Evolutionary conservation across 768 basidiomycete species (phyloP).

Genomic region (Daedaleopsis nitida): DNA sequence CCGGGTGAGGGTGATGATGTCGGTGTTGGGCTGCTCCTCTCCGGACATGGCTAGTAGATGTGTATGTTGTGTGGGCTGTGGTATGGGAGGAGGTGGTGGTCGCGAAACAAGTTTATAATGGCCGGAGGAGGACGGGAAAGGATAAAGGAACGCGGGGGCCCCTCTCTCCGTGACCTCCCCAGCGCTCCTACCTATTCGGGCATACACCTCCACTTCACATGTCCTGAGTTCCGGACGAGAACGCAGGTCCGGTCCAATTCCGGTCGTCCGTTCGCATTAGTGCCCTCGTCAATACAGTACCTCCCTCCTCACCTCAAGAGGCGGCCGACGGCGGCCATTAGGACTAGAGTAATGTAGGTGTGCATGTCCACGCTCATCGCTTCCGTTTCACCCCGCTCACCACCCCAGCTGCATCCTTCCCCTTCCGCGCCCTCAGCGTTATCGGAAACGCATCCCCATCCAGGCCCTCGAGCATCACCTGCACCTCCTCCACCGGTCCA

Average conservation of each 20-base stretch:
- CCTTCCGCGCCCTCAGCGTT: conserved; percentile 67
- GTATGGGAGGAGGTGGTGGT: conserved; percentile 5
- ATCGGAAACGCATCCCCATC: conserved; percentile 71
- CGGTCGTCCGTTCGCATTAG: background rate
- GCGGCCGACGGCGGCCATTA: background rate
- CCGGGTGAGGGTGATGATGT: conserved; percentile 93
- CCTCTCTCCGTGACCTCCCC: conserved; percentile 16
- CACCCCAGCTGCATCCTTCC: conserved; percentile 32
- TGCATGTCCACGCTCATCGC: conserved; percentile 41
- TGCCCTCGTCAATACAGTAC: background rate
- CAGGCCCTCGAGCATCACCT: conserved; percentile 27
- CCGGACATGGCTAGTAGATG: conserved; percentile 24
- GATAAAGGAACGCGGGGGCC: conserved; percentile 9
- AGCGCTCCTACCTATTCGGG: conserved; percentile 16
- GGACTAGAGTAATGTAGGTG: conserved; percentile 14
- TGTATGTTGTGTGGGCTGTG: background rate
- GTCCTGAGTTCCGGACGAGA: conserved; percentile 15
- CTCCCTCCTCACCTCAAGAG: background rate
- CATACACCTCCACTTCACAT: conserved; percentile 21
- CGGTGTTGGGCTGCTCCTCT: conserved; percentile 77
- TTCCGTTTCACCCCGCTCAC: conserved; percentile 63
- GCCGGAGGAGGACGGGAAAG: conserved; percentile 19
- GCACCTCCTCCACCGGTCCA: conserved; percentile 15
- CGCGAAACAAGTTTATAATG: conserved; percentile 8
- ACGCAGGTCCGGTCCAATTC: background rate